These are phyloP conservation scores for Ceratobasidium sp. DNA, from an alignment of 1,284 basidiomycete species.

Conservation along the genomic window DNA sequence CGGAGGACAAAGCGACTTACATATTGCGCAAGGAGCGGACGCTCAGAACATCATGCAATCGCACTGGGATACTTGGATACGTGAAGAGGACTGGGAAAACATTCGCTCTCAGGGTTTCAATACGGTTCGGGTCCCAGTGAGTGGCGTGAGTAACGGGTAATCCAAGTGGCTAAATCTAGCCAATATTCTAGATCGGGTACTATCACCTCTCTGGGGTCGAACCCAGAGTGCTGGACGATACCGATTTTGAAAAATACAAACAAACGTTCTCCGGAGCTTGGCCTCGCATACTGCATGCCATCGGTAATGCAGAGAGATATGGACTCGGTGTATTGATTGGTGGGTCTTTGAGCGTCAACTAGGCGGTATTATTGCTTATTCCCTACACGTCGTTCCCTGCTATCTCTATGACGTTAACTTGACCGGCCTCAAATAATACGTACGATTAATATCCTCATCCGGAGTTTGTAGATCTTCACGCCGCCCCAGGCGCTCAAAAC, in stretches of 20 bases:
- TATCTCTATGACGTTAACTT: not conserved
- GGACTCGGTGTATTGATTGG: constrained; percentile 84
- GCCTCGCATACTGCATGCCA: constrained; percentile 69
- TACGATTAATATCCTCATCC: not conserved
- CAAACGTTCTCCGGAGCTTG: constrained; percentile 76
- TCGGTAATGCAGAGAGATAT: constrained; percentile 65
- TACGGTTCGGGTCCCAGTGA: constrained; percentile 81
- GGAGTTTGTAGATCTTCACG: constrained; percentile 65
- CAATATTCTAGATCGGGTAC: constrained; percentile 69
- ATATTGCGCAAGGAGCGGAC: constrained; percentile 69
- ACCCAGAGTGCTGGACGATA: constrained; percentile 68
- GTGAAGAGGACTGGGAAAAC: constrained; percentile 75
- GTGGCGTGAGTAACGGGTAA: constrained; percentile 46
- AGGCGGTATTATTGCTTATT: not conserved
- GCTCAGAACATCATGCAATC: constrained; percentile 70
- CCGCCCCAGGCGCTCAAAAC: constrained; percentile 81
- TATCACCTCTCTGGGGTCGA: constrained; percentile 74
- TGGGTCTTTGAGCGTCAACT: constrained; percentile 47
- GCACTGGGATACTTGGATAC: constrained; percentile 86
- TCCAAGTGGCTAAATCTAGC: not conserved
- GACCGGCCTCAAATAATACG: no score
- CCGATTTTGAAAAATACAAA: constrained; percentile 70
- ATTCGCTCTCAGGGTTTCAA: constrained; percentile 79
- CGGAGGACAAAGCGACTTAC: constrained; percentile 71
- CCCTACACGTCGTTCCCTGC: not conserved